phyloP scores from a whole-genome alignment of 257 asterid species.

The Forsythia viridissima region DNA sequence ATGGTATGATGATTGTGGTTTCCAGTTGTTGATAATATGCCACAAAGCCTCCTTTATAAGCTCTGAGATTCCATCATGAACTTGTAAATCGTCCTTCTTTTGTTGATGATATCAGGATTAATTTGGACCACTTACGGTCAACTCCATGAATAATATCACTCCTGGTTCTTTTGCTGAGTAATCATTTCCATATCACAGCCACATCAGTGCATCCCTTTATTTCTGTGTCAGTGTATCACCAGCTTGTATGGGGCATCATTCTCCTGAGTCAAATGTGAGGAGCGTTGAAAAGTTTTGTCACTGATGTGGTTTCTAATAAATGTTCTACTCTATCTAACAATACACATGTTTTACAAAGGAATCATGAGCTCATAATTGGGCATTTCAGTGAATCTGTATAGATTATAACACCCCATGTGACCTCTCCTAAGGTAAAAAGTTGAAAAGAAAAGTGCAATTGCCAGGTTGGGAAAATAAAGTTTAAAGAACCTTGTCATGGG shows the following conservation, averaged over 20 bases:
- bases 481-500: not conserved
- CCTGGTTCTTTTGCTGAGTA: not conserved
- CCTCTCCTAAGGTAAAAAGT: not conserved
- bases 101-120: not conserved
- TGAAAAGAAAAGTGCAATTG: not conserved
- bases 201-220: not conserved
- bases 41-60: not conserved
- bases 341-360: not conserved
- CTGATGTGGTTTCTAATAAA: too few relatives aligned
- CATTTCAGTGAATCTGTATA: not conserved
- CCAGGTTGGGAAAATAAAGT: not conserved
- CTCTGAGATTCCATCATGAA: not conserved
- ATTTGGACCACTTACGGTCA: not conserved
- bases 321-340: not conserved
- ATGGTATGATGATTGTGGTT: not conserved
- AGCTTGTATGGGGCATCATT: not conserved
- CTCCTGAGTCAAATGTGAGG: not conserved
- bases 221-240: not conserved
- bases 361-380: not conserved
- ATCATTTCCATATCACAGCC: not conserved
- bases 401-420: not conserved
- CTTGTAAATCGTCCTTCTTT: not conserved
- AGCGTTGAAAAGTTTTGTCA: not conserved
- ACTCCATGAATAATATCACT: not conserved
- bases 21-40: not conserved